These are phyloP conservation scores for Chloris gayana DNA, from an alignment of 176 grass and related monocot genomes.

Conservation along the genomic window DNA sequence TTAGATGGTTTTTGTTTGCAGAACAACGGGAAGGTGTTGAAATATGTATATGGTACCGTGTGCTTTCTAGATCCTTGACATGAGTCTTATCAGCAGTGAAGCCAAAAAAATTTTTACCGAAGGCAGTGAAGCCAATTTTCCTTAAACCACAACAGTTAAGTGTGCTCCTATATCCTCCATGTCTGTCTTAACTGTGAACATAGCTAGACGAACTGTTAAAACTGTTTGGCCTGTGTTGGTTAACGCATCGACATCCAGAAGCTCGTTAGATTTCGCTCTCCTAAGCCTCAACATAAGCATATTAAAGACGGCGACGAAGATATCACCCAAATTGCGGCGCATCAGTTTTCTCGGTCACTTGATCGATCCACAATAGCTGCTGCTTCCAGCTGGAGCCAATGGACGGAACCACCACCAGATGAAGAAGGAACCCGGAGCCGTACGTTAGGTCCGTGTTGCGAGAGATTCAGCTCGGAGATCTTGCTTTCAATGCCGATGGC, in stretches of 20 bases:
- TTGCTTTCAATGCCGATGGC: slow-evolving; percentile 49
- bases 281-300: neutral
- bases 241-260: neutral
- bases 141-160: too few relatives aligned
- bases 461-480: slow-evolving; percentile 42
- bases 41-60: slow-evolving; percentile 22
- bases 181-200: neutral
- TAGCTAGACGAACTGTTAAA: neutral
- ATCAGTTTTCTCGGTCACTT: neutral
- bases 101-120: too few relatives aligned
- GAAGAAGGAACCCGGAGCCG: neutral
- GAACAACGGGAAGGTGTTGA: slow-evolving; percentile 19
- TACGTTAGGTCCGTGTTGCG: slow-evolving; percentile 31
- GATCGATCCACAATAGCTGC: neutral
- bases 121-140: slow-evolving; percentile 18
- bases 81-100: slow-evolving; percentile 9
- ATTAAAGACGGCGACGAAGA: neutral
- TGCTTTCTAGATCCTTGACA: slow-evolving; percentile 20
- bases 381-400: neutral
- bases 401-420: neutral
- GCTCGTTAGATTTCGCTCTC: neutral
- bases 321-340: slow-evolving; percentile 1
- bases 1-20: too few relatives aligned
- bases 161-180: neutral
- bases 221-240: neutral